Conservation (phyloP, 1,284 basidiomycete species). For the Ceratobasidium sp. region DNA sequence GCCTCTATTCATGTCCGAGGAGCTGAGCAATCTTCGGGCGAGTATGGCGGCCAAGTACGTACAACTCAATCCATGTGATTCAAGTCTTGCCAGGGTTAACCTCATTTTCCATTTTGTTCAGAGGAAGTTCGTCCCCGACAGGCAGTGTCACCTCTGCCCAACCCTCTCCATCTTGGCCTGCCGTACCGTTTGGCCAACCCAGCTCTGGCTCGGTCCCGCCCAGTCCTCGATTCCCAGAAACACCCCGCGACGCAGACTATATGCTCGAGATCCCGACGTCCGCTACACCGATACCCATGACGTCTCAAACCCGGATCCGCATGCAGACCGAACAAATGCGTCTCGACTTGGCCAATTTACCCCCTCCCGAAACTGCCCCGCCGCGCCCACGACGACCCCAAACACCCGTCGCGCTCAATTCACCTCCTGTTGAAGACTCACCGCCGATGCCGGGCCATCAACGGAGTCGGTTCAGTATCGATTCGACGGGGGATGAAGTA, state of each 20-base stretch:
- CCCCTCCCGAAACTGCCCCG: constrained; percentile 26
- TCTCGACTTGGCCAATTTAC: constrained; percentile 28
- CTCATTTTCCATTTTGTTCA: neutral
- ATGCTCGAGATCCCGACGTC: neutral
- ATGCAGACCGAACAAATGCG: constrained; percentile 40
- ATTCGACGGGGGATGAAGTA: constrained; percentile 34
- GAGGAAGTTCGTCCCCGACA: constrained; percentile 24
- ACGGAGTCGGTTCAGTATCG: constrained; percentile 36
- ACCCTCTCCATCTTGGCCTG: constrained; percentile 21
- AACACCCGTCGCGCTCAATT: constrained; percentile 36
- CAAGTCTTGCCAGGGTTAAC: no score
- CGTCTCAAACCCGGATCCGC: constrained; percentile 16
- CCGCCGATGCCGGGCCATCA: constrained; percentile 25
- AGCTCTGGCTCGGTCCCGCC: neutral
- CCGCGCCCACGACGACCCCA: constrained; percentile 33
- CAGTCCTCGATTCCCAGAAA: neutral
- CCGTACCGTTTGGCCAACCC: constrained; percentile 15
- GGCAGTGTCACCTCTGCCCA: constrained; percentile 5
- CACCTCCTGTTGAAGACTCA: constrained; percentile 25
- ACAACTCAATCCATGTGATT: no score
- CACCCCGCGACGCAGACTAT: constrained; percentile 1
- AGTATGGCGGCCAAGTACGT: constrained; percentile 38
- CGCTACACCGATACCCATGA: constrained; percentile 17
- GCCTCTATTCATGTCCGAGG: constrained; percentile 40
- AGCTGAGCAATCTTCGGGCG: constrained; percentile 34